Evolutionary conservation across 306 rosid genomes (phyloP), one percentile per base, ranked within the genome.

Genomic region (Sphenostylis stenocarpa): DNA sequence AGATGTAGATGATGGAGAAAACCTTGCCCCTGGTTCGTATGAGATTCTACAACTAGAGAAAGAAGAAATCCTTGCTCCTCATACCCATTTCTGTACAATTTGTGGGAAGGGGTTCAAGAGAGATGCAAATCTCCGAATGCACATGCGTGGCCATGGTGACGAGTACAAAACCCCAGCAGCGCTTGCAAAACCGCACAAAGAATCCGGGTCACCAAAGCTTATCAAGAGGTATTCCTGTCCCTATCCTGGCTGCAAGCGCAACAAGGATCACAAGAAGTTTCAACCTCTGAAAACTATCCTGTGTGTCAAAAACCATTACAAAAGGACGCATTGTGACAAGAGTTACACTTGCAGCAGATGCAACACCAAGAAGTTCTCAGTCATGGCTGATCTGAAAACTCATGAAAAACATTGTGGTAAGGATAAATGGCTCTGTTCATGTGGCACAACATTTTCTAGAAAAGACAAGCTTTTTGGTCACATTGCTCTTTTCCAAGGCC

Each of bases 61-160:
- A 74, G 96, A 92, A 82, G 97, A 90, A 87, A 92, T 92, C 84
- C 92, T 92, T 2, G 96, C 97, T 20, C 97, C 97, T 14, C 97
- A 90, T 55, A 90, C 97, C 16, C 97, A 92, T 76, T 92, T 92
- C 85, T 92, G 97, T 71, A 83, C 92, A 6, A 87, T 90, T 53
- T 92, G 97, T 7, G 97, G 97, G 64, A 92, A 92, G 85, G 97
- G 97, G 43, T 92, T 92, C 90, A 92, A 92, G 84, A 79, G 97
- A 77, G 97, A 92, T 64, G 97, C 97, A 23, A 92, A 92, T 84
- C 80, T 92, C 70, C 82, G 97, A 51, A 92, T 92, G 97, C 97
- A 92, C 84, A 92, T 92, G 97, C 84, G 97, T 38, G 97, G 97
- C 39, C 97, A 92, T 12, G 97, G 97, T 1, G 96, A 92, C 3